phyloP scores from a whole-genome alignment of 768 basidiomycete genomes.

The Hydnomerulius pinastri region DNA sequence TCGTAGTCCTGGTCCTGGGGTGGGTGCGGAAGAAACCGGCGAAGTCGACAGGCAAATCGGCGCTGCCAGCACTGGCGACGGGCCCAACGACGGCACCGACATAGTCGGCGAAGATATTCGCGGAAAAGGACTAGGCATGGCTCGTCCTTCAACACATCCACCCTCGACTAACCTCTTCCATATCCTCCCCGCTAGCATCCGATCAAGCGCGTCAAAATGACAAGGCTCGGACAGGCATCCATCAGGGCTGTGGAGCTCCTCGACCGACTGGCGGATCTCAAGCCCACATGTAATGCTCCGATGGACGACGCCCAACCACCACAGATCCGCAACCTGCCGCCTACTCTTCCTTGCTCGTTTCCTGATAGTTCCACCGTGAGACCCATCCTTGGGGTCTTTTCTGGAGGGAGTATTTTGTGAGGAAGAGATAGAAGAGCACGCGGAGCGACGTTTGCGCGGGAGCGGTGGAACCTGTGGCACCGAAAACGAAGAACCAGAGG shows the following conservation, averaged over 20 bases:
- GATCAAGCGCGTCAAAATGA: slow-evolving; percentile 33
- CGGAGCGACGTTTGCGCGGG: slow-evolving; percentile 36
- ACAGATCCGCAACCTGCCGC: slow-evolving; percentile 34
- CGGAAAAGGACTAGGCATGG: slow-evolving; percentile 18
- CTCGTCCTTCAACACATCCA: slow-evolving; percentile 30
- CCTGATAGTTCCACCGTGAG: slow-evolving; percentile 6
- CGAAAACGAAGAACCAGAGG: background rate
- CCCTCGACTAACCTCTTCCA: slow-evolving; percentile 32
- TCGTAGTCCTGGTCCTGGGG: slow-evolving; percentile 1
- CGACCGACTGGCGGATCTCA: slow-evolving; percentile 12
- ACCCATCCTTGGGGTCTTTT: slow-evolving; percentile 6
- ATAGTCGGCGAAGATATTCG: slow-evolving; percentile 26
- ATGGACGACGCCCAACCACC: slow-evolving; percentile 39
- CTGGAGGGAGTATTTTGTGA: slow-evolving; percentile 16
- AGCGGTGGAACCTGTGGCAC: slow-evolving; percentile 9
- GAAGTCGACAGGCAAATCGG: slow-evolving; percentile 10
- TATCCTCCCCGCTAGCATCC: slow-evolving; percentile 33
- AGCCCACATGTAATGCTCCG: slow-evolving; percentile 33
- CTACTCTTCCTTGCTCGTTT: slow-evolving; percentile 35
- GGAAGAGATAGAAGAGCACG: slow-evolving; percentile 30
- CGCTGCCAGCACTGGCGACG: slow-evolving; percentile 5
- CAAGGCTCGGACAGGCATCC: background rate
- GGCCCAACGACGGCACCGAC: slow-evolving; percentile 21
- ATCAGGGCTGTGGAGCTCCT: slow-evolving; percentile 4
- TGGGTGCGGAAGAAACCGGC: background rate